Evolutionary conservation across 257 asterid species (phyloP).

Genomic region (Gynochthodes officinalis): DNA sequence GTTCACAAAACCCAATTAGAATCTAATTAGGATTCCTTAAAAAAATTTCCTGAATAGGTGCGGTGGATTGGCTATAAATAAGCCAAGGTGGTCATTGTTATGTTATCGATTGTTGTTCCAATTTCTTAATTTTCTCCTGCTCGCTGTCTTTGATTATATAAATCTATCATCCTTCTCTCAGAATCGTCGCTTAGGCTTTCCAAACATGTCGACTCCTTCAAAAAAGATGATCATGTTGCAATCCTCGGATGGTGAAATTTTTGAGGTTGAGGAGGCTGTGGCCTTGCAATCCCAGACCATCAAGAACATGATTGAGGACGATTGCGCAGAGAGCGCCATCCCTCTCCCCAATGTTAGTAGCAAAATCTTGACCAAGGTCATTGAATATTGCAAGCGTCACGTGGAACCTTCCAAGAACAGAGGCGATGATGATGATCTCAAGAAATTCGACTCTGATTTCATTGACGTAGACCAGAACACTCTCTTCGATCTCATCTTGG

Average conservation of each 20-base stretch:
- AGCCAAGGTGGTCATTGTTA: too few species aligned
- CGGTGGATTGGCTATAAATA: too few species aligned
- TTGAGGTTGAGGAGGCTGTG: conserved; percentile 36
- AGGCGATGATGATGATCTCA: not conserved
- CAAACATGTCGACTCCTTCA: conserved; percentile 9
- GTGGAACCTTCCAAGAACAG: conserved; percentile 22
- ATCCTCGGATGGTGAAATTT: conserved; percentile 40
- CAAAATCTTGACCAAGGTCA: conserved; percentile 37
- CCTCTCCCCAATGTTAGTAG: conserved; percentile 41
- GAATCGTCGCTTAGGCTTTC: too few species aligned
- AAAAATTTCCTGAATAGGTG: too few species aligned
- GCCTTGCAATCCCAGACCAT: conserved; percentile 38
- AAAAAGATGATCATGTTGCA: conserved; percentile 26
- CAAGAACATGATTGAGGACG: conserved; percentile 36
- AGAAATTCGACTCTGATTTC: not conserved
- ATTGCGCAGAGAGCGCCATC: conserved; percentile 31
- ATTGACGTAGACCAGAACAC: not conserved
- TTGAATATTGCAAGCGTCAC: conserved; percentile 44
- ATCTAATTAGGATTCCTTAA: too few species aligned
- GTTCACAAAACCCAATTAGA: too few species aligned
- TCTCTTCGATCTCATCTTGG: not conserved
- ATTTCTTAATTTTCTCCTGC: too few species aligned
- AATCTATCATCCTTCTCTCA: too few species aligned
- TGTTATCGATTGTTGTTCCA: too few species aligned
- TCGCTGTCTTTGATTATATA: too few species aligned